Base-by-base conservation (phyloP, 306 rosid species). In the Vigna trinervia region DNA sequence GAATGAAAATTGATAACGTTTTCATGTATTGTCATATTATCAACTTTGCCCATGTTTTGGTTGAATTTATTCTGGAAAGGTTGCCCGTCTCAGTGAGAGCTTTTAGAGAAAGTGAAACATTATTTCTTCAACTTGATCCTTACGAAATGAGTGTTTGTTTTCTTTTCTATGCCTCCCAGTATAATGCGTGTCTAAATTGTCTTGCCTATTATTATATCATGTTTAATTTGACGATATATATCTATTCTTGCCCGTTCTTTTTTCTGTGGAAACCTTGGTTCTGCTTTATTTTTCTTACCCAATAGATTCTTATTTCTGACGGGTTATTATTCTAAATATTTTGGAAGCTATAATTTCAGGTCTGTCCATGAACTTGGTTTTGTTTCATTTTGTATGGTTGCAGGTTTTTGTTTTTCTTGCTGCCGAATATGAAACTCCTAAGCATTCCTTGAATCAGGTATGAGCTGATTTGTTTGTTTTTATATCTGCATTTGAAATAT, bases 321-420 rank as follows among this genome's bases (percentile, higher is more conserved):
- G 2, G 30, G 26, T 54, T 66, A 2, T 57, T 66, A 4, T 47
- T 54, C 17, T 74, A 36, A 22, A 34, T 8, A 45, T 45, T 67
- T 59, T 34, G 2, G 53, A 79, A 46, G 72, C 50, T 45, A 3
- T 4, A 45, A 45, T 45, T 48, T 72, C 39, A 22, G 54, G 13
- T 50, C 20, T 41, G 12, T 68, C 26, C 28, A 39, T 13, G 23
- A 54, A 65, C 58, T 61, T 70, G 62, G 1, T 78, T 81, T 81
- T 43, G 34, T 64, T 22, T 57, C 69, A 68, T 43, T 45, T 68
- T n/a, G 50, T 47, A 32, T 51, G 20, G 85, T 68, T 57, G 74
- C 87, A 91, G 97, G 96, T 94, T 57, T 94, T 90, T 47, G 98
- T 87, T 59, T 94, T 90, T 84, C 19, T 91, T 61, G 97, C 98